These are phyloP conservation scores for Alternaria ethzedia DNA, from an alignment of 2,329 filamentous ascomycete species.

Conservation along the genomic window DNA sequence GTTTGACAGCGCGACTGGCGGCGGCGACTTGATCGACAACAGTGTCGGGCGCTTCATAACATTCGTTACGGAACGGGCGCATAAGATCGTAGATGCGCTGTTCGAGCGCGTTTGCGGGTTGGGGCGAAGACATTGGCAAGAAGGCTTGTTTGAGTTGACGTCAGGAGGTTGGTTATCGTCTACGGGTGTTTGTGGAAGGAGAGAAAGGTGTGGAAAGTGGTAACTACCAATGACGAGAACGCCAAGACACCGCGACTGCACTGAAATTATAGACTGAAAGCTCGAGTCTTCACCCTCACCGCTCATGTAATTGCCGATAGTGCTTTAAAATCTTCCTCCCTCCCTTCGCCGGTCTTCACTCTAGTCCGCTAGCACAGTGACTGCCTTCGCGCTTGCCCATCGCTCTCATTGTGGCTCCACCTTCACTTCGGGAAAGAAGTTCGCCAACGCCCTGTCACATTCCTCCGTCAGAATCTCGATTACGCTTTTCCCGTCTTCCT, in stretches of 20 bases:
- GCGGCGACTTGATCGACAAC: neutral
- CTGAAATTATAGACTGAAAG: neutral
- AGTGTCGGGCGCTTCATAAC: neutral
- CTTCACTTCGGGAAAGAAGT: conserved; percentile 4
- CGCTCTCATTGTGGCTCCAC: too few relatives aligned
- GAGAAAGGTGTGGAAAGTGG: neutral
- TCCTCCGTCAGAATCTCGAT: conserved; percentile 7
- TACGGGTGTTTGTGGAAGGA: neutral
- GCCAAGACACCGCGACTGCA: neutral
- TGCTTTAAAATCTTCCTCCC: neutral
- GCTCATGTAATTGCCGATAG: neutral
- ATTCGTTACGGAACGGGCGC: conserved; percentile 7
- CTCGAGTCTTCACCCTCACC: neutral
- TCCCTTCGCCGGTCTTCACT: neutral
- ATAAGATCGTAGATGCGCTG: conserved; percentile 16
- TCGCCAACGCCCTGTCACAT: neutral
- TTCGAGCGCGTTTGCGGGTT: conserved; percentile 11
- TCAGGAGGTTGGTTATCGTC: neutral
- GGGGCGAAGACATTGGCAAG: neutral
- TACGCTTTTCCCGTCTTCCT: neutral
- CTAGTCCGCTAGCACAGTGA: neutral
- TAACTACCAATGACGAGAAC: neutral
- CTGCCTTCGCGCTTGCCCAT: neutral
- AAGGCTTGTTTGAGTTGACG: too few relatives aligned
- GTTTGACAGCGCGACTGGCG: neutral